phyloP scores from a whole-genome alignment of 306 rosid species.

The Pterocarpus santalinus region DNA sequence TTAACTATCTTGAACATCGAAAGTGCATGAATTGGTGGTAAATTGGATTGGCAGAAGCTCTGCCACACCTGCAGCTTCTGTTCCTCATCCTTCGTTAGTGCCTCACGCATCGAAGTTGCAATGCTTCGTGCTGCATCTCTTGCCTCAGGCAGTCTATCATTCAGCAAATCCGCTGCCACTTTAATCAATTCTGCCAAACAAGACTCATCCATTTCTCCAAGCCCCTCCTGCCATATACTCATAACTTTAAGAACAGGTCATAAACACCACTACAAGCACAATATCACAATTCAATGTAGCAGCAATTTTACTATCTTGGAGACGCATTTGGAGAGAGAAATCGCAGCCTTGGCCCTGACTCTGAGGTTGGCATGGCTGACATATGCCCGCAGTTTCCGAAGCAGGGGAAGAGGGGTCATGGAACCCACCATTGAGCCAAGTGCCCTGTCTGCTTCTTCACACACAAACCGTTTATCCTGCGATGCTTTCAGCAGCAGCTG shows the following conservation, averaged over 20 bases:
- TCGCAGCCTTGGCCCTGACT: constrained; percentile 73
- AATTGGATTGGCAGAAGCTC: constrained; percentile 66
- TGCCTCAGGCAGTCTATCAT: constrained; percentile 92
- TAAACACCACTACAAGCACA: not conserved
- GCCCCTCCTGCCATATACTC: constrained; percentile 56
- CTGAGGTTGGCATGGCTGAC: constrained; percentile 66
- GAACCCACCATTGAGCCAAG: constrained; percentile 69
- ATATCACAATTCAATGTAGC: constrained; percentile 31
- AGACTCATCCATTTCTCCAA: constrained; percentile 75
- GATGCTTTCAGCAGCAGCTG: constrained; percentile 74
- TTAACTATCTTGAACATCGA: constrained; percentile 62
- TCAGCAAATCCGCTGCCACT: constrained; percentile 78
- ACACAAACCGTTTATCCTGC: constrained; percentile 78
- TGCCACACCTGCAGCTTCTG: constrained; percentile 70
- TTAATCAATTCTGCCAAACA: constrained; percentile 71
- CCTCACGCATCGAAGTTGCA: constrained; percentile 56
- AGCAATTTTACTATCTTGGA: constrained; percentile 65
- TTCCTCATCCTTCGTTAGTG: constrained; percentile 57
- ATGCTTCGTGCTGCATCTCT: constrained; percentile 90
- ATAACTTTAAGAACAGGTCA: not conserved
- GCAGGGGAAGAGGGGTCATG: constrained; percentile 72
- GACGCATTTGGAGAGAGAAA: constrained; percentile 69
- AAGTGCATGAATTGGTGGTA: constrained; percentile 60
- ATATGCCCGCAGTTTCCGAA: constrained; percentile 57
- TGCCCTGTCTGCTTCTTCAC: constrained; percentile 81